Evolutionary conservation across 768 basidiomycete genomes (phyloP).

Genomic region (Mrakia blollopis): DNA sequence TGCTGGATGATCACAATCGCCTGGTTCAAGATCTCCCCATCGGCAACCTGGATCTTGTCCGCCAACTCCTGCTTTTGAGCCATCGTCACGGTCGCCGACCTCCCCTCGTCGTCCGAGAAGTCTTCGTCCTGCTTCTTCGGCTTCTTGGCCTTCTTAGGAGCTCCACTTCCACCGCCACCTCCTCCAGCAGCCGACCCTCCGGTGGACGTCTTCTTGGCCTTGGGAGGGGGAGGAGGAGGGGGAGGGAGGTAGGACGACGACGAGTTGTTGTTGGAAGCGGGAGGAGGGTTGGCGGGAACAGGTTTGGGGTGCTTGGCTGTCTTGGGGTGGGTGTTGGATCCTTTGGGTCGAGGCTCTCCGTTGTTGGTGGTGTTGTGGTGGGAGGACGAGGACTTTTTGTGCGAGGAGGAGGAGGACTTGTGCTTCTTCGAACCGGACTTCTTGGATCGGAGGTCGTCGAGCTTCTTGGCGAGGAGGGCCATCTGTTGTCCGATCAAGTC

Average conservation of each 20-base stretch:
- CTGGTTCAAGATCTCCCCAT: constrained; percentile 74
- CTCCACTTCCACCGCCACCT: not conserved
- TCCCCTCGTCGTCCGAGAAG: constrained; percentile 53
- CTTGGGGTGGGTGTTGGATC: constrained; percentile 16
- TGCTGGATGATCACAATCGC: constrained; percentile 95
- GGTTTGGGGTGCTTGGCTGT: constrained; percentile 12
- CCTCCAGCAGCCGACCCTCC: not conserved
- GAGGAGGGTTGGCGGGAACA: not conserved
- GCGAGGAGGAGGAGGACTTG: constrained; percentile 2
- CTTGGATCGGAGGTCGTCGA: constrained; percentile 19
- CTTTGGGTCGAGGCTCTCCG: constrained; percentile 15
- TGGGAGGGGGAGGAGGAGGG: constrained; percentile 2
- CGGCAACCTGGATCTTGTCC: constrained; percentile 82
- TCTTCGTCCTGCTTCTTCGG: constrained; percentile 46
- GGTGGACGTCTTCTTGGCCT: constrained; percentile 22
- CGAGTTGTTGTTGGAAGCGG: not conserved
- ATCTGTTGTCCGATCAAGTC: constrained; percentile 9
- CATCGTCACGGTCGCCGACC: constrained; percentile 56
- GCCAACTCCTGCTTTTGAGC: constrained; percentile 98
- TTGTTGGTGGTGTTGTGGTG: not conserved
- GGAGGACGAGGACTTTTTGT: constrained; percentile 11
- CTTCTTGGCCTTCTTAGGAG: constrained; percentile 5
- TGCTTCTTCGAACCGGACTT: constrained; percentile 19
- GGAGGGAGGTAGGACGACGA: not conserved
- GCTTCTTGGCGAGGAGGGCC: constrained; percentile 3